Percentiles rank a stretch among this genome's conserved stretches.
Conservation (phyloP, 2,329 filamentous ascomycete species). For the Fusarium pseudonygamai region DNA sequence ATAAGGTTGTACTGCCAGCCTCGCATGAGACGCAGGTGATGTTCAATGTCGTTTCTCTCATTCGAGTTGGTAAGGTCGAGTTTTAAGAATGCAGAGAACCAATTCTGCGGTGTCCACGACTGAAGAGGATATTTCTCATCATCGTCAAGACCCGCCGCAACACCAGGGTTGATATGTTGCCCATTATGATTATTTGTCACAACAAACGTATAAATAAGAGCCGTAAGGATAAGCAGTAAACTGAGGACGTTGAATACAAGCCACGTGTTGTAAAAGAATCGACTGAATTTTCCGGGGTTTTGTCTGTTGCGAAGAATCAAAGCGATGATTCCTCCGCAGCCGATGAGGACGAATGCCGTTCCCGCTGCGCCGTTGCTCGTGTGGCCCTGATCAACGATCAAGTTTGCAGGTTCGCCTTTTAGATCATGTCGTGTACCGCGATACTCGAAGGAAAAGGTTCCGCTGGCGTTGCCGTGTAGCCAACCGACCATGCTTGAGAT, state of each 20-base stretch:
- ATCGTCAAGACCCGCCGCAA: constrained; percentile 19
- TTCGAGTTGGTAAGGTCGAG: constrained; percentile 29
- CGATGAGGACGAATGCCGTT: constrained; percentile 42
- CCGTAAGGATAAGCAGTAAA: constrained; percentile 33
- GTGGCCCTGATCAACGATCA: constrained; percentile 43
- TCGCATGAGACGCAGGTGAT: constrained; percentile 38
- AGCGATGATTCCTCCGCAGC: constrained; percentile 38
- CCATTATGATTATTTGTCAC: constrained; percentile 42
- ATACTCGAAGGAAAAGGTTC: constrained; percentile 31
- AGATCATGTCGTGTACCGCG: constrained; percentile 19
- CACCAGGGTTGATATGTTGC: constrained; percentile 29
- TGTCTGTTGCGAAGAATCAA: constrained; percentile 35
- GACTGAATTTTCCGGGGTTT: constrained; percentile 17
- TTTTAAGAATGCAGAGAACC: constrained; percentile 40
- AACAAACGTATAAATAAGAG: constrained; percentile 43
- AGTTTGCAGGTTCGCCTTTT: constrained; percentile 36
- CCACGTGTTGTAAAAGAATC: constrained; percentile 35
- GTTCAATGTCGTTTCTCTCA: constrained; percentile 31
- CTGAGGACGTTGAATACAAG: constrained; percentile 37
- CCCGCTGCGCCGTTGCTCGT: constrained; percentile 44
- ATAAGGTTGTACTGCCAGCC: constrained; percentile 46
- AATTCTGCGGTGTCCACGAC: constrained; percentile 44
- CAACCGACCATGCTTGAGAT: constrained; percentile 43
- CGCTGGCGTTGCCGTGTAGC: constrained; percentile 40
- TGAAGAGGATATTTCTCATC: constrained; percentile 33